Conservation (phyloP, 2,329 filamentous ascomycete genomes). For the Aureobasidium mangrovei region DNA sequence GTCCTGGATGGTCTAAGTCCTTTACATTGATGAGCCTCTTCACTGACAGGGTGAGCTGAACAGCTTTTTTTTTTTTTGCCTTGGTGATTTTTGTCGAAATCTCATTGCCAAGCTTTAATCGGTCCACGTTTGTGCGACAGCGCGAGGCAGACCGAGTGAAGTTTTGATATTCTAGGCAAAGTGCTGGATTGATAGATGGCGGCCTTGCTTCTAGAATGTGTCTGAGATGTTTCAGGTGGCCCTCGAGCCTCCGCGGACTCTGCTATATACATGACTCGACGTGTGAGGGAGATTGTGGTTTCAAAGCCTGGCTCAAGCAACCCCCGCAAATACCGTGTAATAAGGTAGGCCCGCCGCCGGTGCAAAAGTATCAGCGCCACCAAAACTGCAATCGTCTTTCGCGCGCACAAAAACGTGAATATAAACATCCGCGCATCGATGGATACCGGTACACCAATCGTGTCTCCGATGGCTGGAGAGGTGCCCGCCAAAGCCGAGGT, state of each 20-base stretch:
- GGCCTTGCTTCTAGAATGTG: not conserved
- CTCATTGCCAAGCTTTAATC: too few species aligned
- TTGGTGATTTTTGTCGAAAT: too few species aligned
- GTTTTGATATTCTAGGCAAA: not conserved
- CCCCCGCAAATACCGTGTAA: not conserved
- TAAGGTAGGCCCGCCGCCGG: constrained; percentile 4
- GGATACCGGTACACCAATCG: constrained; percentile 11
- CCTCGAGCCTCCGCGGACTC: too few species aligned
- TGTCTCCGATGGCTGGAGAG: constrained; percentile 11
- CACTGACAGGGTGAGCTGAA: too few species aligned
- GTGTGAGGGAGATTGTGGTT: not conserved
- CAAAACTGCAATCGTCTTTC: not conserved
- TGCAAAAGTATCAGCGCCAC: too few species aligned
- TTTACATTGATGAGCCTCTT: too few species aligned
- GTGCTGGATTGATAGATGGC: not conserved
- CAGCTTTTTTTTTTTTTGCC: too few species aligned
- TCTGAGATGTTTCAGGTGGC: not conserved
- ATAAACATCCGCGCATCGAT: constrained; percentile 2
- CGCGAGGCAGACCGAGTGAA: too few species aligned
- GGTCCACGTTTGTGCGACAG: too few species aligned
- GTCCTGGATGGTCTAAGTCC: too few species aligned
- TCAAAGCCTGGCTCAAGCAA: not conserved
- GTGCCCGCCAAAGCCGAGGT: constrained; percentile 36
- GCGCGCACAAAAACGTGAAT: not conserved
- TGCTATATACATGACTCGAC: too few species aligned